Conservation (phyloP, 257 asterid species). For the Salvia hispanica region DNA sequence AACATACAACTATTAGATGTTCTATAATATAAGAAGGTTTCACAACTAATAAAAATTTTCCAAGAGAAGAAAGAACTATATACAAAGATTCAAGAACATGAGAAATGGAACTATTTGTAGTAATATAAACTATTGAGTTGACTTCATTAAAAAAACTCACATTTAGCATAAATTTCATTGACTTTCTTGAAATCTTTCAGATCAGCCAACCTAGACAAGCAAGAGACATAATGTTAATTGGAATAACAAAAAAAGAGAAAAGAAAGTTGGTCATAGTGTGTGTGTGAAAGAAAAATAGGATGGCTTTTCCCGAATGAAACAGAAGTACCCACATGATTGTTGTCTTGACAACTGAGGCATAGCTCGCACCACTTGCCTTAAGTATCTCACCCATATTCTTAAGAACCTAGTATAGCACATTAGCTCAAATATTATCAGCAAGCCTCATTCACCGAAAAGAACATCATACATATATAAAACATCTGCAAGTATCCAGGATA, state of each 20-base stretch:
- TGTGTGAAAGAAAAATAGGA: background rate
- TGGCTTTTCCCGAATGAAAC: background rate
- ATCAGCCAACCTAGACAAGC: slow-evolving; percentile 81
- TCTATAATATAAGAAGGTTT: background rate
- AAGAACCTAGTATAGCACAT: slow-evolving; percentile 59
- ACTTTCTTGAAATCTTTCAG: slow-evolving; percentile 92
- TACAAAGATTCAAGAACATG: background rate
- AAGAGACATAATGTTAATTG: slow-evolving; percentile 24
- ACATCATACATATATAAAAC: slow-evolving; percentile 1
- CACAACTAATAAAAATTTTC: background rate
- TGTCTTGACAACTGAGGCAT: slow-evolving; percentile 95
- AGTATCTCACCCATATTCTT: slow-evolving; percentile 98
- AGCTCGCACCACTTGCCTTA: slow-evolving; percentile 86
- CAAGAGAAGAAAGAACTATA: background rate
- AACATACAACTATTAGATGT: background rate
- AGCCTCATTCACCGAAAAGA: slow-evolving; percentile 5
- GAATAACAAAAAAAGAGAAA: background rate
- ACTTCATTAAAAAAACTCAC: slow-evolving; percentile 51
- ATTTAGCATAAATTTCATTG: slow-evolving; percentile 90
- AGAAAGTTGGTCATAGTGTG: background rate
- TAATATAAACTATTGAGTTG: slow-evolving; percentile 11
- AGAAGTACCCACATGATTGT: slow-evolving; percentile 76
- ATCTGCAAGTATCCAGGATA: slow-evolving; percentile 5
- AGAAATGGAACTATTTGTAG: background rate
- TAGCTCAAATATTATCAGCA: slow-evolving; percentile 23